phyloP scores from a whole-genome alignment of 192 early-diverging fungal species.

The Coemansia sp. region DNA sequence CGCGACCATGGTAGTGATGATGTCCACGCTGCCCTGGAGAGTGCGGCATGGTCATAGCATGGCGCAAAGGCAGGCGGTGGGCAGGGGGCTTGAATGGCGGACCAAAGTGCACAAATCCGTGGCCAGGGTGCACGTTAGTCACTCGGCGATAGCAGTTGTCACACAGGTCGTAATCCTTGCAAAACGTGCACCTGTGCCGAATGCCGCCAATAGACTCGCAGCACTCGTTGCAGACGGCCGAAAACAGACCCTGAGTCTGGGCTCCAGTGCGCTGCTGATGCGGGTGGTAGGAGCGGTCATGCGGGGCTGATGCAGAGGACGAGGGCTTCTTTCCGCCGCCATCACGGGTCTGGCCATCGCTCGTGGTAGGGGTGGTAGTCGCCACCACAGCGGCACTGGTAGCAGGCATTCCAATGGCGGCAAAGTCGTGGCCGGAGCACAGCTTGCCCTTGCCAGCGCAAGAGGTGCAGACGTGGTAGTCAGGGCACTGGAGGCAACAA shows the following conservation, averaged over 20 bases:
- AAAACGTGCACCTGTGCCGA: constrained; percentile 60
- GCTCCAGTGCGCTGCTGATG: neutral
- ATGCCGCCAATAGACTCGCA: constrained; percentile 51
- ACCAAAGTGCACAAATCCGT: constrained; percentile 47
- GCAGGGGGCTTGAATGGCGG: constrained; percentile 2
- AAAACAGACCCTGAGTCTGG: neutral
- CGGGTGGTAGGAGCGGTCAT: constrained; percentile 19
- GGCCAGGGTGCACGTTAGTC: constrained; percentile 29
- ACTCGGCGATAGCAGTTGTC: constrained; percentile 52
- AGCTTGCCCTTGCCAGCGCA: constrained; percentile 23
- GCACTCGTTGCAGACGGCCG: constrained; percentile 59
- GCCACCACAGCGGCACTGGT: neutral
- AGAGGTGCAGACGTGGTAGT: constrained; percentile 33
- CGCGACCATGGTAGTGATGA: neutral
- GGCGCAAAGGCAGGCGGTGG: constrained; percentile 4
- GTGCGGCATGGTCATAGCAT: neutral
- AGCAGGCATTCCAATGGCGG: constrained; percentile 8
- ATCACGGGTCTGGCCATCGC: constrained; percentile 1
- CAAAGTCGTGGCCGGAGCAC: constrained; percentile 57
- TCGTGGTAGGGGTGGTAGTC: neutral
- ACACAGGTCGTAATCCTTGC: constrained; percentile 55
- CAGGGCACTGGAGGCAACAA: constrained; percentile 34
- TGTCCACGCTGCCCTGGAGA: neutral
- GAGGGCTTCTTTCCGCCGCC: neutral
- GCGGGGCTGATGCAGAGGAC: constrained; percentile 20